phyloP scores from a whole-genome alignment of 1,284 basidiomycete species.

The Ceratobasidium sp. region DNA sequence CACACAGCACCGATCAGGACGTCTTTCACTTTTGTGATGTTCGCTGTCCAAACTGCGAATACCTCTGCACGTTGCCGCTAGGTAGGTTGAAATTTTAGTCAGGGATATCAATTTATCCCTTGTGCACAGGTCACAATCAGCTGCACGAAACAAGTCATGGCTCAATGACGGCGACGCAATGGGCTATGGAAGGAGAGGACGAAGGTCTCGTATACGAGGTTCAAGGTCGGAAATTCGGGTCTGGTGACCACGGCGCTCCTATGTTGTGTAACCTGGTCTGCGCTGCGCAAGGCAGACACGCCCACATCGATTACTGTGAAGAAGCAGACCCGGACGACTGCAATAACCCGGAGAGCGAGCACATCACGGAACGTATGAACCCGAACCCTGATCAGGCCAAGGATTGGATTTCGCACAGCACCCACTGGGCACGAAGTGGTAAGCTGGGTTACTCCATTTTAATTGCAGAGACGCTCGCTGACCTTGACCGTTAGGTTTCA shows the following conservation, averaged over 20 bases:
- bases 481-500: conserved; percentile 25
- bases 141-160: conserved; percentile 75
- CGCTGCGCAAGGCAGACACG: conserved; percentile 66
- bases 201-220: conserved; percentile 51
- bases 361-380: conserved; percentile 60
- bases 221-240: conserved; percentile 63
- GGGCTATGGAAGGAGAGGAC: conserved; percentile 64
- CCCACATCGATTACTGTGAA: conserved; percentile 69
- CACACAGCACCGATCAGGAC: too few relatives aligned
- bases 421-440: conserved; percentile 66
- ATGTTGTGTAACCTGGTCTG: conserved; percentile 74
- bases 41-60: conserved; percentile 69
- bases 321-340: conserved; percentile 59
- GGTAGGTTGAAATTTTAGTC: conserved; percentile 56
- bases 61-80: conserved; percentile 70
- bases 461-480: background rate
- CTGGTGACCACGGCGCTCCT: conserved; percentile 70
- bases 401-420: conserved; percentile 67
- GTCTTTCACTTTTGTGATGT: conserved; percentile 67
- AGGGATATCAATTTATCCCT: too few relatives aligned
- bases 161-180: conserved; percentile 70
- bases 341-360: conserved; percentile 62
- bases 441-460: background rate
- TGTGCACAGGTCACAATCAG: conserved; percentile 67
- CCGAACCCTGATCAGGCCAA: conserved; percentile 66